Conservation (phyloP, 2,329 filamentous ascomycete genomes). For the Microdochium nivale region DNA sequence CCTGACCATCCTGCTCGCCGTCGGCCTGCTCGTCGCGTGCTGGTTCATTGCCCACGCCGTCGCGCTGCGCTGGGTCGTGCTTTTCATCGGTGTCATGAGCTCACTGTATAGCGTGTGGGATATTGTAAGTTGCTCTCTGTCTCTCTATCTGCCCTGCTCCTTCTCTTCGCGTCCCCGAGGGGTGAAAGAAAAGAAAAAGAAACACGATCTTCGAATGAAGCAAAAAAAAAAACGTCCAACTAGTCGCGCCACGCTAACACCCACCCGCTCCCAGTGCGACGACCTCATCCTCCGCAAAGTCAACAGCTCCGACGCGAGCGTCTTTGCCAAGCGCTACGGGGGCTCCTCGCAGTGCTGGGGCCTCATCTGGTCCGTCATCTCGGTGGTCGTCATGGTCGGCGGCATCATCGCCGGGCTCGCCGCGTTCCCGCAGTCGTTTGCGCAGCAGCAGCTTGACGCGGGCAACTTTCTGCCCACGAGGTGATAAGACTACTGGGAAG, state of each 20-base stretch:
- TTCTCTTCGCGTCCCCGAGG: no score
- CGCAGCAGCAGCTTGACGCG: conserved; percentile 60
- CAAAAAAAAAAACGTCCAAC: not conserved
- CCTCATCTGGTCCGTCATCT: conserved; percentile 68
- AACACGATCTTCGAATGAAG: no score
- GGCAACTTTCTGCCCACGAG: conserved; percentile 51
- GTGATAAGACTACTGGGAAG: no score
- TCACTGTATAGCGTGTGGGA: conserved; percentile 77
- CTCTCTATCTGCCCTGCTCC: no score
- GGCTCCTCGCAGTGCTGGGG: conserved; percentile 78
- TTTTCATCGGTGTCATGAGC: conserved; percentile 79
- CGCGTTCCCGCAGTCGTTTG: conserved; percentile 63
- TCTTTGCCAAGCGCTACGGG: conserved; percentile 70
- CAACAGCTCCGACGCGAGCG: conserved; percentile 69
- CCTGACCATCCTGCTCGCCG: conserved; percentile 57
- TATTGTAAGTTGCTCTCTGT: conserved; percentile 40
- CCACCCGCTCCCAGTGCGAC: conserved; percentile 49
- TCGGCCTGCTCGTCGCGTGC: conserved; percentile 62
- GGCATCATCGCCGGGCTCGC: conserved; percentile 71
- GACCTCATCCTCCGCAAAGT: conserved; percentile 74
- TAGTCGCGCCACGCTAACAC: conserved; percentile 2
- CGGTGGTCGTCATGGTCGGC: conserved; percentile 60
- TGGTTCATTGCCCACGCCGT: conserved; percentile 77
- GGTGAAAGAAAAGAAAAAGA: no score
- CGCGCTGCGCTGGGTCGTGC: conserved; percentile 62